Conservation (phyloP, 371 early-diverging fungal genomes). For the Mortierella sp. region DNA sequence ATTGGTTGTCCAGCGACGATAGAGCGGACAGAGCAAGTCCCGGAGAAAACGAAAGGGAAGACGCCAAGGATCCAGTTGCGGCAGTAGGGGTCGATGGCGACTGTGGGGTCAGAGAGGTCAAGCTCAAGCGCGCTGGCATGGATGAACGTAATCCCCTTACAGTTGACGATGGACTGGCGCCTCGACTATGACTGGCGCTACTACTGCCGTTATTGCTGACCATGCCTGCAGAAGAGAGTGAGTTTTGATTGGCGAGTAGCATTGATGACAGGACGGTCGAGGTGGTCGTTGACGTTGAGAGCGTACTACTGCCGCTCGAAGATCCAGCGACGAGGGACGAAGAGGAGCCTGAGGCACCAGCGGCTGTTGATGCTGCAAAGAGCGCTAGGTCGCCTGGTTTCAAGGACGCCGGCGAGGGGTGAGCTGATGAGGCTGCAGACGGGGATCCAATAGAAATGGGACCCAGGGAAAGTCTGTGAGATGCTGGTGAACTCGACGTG, state of each 20-base stretch:
- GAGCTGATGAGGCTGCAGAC: constrained; percentile 18
- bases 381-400: constrained; percentile 23
- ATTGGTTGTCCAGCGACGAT: not conserved
- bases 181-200: constrained; percentile 1
- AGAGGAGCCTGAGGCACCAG: not conserved
- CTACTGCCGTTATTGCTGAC: constrained; percentile 1
- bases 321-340: constrained; percentile 13
- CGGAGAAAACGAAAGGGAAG: not conserved
- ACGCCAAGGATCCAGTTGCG: not conserved
- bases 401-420: constrained; percentile 19
- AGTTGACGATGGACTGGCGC: constrained; percentile 2
- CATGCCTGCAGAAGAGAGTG: constrained; percentile 15
- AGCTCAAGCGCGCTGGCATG: constrained; percentile 17
- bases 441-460: constrained; percentile 2
- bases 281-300: constrained; percentile 5
- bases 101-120: constrained; percentile 7
- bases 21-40: not conserved
- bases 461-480: constrained; percentile 23
- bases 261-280: constrained; percentile 47
- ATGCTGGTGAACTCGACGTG: constrained; percentile 4
- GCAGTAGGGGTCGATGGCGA: constrained; percentile 3
- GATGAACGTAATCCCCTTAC: constrained; percentile 14
- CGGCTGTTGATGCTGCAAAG: not conserved
- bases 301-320: not conserved
- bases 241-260: constrained; percentile 40